Conservation (phyloP, 805 yeast species). For the Suhomyces sp. region DNA sequence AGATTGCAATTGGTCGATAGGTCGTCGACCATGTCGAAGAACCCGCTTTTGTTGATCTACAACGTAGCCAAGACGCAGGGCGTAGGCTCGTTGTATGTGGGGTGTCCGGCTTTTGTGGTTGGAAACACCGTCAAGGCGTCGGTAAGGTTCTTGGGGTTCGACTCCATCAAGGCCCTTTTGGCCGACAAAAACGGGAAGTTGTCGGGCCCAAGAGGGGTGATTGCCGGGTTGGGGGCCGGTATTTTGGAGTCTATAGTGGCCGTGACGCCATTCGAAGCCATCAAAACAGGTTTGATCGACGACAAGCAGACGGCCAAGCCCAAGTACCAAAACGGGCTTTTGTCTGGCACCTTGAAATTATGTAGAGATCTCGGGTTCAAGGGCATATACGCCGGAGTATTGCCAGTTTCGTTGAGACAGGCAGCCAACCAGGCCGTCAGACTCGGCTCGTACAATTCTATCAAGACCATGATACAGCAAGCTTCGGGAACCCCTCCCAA, state of each 20-base stretch:
- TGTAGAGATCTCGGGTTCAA: constrained; percentile 74
- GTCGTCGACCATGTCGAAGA: constrained; percentile 61
- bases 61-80: constrained; percentile 79
- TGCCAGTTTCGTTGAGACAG: constrained; percentile 93
- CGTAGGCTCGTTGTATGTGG: constrained; percentile 74
- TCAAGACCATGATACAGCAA: constrained; percentile 75
- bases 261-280: constrained; percentile 95
- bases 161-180: constrained; percentile 71
- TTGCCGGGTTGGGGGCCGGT: constrained; percentile 99
- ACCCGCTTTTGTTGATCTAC: constrained; percentile 79
- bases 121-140: constrained; percentile 97
- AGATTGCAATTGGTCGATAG: constrained; percentile 79
- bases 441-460: constrained; percentile 86
- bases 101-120: constrained; percentile 94
- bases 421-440: constrained; percentile 95
- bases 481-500: constrained; percentile 62
- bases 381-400: constrained; percentile 83
- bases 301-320: constrained; percentile 79
- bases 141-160: constrained; percentile 92
- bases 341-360: constrained; percentile 62
- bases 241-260: constrained; percentile 87
- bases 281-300: constrained; percentile 92
- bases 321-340: constrained; percentile 63
- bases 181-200: constrained; percentile 84
- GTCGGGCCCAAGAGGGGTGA: constrained; percentile 84